These are phyloP conservation scores for Saprolegnia diclina DNA, from an alignment of 352 stramenopile species.

Conservation along the genomic window DNA sequence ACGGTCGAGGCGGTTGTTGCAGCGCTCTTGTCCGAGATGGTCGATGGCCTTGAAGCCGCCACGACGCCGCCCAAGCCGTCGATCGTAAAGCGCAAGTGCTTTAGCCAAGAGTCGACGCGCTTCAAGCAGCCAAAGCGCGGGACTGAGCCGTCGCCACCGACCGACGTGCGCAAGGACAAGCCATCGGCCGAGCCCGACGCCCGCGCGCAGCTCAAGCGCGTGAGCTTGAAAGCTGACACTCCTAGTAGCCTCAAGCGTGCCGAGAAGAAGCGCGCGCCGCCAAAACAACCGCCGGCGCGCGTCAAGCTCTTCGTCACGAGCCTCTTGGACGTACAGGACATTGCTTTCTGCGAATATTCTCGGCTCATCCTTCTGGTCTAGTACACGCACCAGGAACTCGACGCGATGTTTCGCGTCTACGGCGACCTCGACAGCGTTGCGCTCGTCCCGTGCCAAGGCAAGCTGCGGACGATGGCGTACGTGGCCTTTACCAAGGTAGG, in stretches of 20 bases:
- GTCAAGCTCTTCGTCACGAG: conserved; percentile 26
- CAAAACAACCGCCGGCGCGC: not conserved
- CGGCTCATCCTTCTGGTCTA: conserved; percentile 28
- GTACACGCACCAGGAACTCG: conserved; percentile 72
- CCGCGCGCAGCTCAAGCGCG: conserved; percentile 1
- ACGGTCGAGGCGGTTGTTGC: not conserved
- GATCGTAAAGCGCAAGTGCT: conserved; percentile 7
- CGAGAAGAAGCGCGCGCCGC: conserved; percentile 3
- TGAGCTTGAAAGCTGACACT: not conserved
- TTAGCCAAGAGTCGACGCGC: not conserved
- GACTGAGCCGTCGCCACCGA: not conserved
- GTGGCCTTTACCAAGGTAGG: conserved; percentile 57
- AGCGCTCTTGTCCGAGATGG: not conserved
- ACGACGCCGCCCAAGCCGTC: not conserved
- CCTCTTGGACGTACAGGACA: conserved; percentile 19
- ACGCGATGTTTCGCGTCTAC: conserved; percentile 79
- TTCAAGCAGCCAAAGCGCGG: conserved; percentile 4
- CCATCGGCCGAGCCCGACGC: not conserved
- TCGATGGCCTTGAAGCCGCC: not conserved
- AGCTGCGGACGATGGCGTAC: conserved; percentile 84
- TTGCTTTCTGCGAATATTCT: not conserved
- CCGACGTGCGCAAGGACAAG: not conserved
- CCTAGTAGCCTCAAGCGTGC: not conserved
- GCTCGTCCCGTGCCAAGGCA: conserved; percentile 66
- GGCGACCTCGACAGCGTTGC: conserved; percentile 64